Conservation (phyloP, 163 green algal species). For the Scenedesmus sp. region DNA sequence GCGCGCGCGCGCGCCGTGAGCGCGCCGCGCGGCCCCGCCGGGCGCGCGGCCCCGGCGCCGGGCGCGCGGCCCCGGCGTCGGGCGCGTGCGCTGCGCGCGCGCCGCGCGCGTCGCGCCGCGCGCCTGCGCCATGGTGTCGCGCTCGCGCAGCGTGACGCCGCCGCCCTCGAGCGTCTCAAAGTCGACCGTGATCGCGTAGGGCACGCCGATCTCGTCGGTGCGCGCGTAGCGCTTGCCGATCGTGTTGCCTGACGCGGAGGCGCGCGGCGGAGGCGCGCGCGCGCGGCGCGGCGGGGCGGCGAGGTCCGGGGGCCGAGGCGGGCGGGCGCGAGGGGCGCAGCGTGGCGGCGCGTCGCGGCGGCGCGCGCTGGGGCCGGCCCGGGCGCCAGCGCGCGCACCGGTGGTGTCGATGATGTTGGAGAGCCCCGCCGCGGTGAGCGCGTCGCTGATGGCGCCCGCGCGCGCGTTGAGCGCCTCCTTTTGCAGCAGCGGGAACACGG, state of each 20-base stretch:
- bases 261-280: too few species aligned
- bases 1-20: too few species aligned
- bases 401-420: conserved; percentile 94
- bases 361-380: too few species aligned
- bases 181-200: conserved; percentile 98
- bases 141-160: conserved; percentile 94
- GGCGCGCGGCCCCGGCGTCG: too few species aligned
- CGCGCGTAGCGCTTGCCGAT: conserved; percentile 98
- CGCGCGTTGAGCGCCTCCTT: conserved; percentile 73
- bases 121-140: conserved; percentile 88
- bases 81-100: too few species aligned
- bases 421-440: conserved; percentile 74
- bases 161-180: conserved; percentile 53
- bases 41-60: too few species aligned
- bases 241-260: conserved; percentile 66
- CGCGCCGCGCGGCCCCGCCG: too few species aligned
- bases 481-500: conserved; percentile 95
- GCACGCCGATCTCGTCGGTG: conserved; percentile 98
- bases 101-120: background rate
- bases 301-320: too few species aligned
- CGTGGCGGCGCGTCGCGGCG: too few species aligned
- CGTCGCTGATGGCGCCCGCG: conserved; percentile 63
- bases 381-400: conserved; percentile 43
- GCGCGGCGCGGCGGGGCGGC: too few species aligned
- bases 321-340: too few species aligned